Conservation (phyloP, 257 asterid species). For the Coffea eugenioides region DNA sequence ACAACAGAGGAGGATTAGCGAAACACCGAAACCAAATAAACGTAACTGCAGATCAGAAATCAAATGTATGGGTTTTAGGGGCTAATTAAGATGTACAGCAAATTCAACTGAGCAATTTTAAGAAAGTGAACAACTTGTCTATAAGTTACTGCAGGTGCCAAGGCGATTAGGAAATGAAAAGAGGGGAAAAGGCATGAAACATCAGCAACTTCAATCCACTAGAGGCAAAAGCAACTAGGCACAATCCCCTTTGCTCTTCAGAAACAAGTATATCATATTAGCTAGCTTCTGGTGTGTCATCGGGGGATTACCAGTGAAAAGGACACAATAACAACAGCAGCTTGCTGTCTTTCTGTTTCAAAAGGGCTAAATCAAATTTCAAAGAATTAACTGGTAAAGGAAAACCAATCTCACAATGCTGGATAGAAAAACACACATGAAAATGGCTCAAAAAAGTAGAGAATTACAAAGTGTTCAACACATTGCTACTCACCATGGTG, state of each 20-base stretch:
- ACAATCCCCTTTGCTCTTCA: not conserved
- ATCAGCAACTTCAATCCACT: not conserved
- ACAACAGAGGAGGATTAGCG: slow-evolving; percentile 5
- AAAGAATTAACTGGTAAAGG: not conserved
- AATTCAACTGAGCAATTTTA: not conserved
- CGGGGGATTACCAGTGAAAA: not conserved
- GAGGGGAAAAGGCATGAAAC: not conserved
- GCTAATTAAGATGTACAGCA: not conserved
- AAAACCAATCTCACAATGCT: not conserved
- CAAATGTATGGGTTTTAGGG: not conserved
- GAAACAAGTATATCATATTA: not conserved
- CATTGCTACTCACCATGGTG: slow-evolving; percentile 53
- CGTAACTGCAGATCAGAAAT: not conserved
- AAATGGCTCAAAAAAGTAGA: not conserved
- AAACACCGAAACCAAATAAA: not conserved
- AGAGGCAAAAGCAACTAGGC: too few relatives aligned
- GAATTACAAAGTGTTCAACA: not conserved
- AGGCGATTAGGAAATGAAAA: not conserved
- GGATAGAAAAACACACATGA: not conserved
- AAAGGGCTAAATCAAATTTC: not conserved
- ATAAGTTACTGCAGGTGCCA: not conserved
- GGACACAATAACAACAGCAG: not conserved
- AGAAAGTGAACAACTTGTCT: not conserved
- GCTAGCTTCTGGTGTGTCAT: not conserved
- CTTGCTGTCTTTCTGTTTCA: not conserved